A percentile compares a stretch with the other conserved stretches of the same genome.
Conservation (phyloP, 108 stramenopile species). For the Nitzschia palea region DNA sequence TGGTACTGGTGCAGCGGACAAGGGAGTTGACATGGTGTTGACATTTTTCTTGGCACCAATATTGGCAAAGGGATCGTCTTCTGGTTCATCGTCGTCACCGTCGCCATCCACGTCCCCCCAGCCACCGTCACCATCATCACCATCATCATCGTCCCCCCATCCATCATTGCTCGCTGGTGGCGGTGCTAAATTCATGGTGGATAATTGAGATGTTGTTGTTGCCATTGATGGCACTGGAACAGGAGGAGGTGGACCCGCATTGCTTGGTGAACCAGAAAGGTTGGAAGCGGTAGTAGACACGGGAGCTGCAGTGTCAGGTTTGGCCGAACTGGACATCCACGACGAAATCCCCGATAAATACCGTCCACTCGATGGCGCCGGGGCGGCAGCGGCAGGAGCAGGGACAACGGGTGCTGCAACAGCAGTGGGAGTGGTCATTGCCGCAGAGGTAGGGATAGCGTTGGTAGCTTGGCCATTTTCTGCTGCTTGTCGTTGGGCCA, state of each 20-base stretch:
- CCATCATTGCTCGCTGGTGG: constrained; percentile 48
- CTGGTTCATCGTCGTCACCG: constrained; percentile 30
- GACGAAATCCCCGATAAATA: constrained; percentile 72
- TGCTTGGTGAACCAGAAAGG: constrained; percentile 17
- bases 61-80: constrained; percentile 28
- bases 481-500: constrained; percentile 46
- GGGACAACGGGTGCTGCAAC: constrained; percentile 17
- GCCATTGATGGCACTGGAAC: constrained; percentile 7
- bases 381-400: constrained; percentile 32
- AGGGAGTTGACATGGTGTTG: not conserved
- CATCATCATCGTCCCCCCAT: constrained; percentile 46
- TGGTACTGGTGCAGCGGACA: not conserved
- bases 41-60: constrained; percentile 10
- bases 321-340: constrained; percentile 60
- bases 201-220: constrained; percentile 8
- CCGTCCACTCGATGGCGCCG: constrained; percentile 26
- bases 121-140: constrained; percentile 35
- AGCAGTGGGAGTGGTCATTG: not conserved
- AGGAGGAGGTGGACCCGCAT: constrained; percentile 14
- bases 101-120: constrained; percentile 46
- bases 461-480: constrained; percentile 10
- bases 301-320: constrained; percentile 20
- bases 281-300: constrained; percentile 26
- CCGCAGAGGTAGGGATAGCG: not conserved
- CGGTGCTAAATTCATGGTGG: constrained; percentile 21